phyloP scores from a whole-genome alignment of 768 basidiomycete genomes.

The Lactifluus volemus region DNA sequence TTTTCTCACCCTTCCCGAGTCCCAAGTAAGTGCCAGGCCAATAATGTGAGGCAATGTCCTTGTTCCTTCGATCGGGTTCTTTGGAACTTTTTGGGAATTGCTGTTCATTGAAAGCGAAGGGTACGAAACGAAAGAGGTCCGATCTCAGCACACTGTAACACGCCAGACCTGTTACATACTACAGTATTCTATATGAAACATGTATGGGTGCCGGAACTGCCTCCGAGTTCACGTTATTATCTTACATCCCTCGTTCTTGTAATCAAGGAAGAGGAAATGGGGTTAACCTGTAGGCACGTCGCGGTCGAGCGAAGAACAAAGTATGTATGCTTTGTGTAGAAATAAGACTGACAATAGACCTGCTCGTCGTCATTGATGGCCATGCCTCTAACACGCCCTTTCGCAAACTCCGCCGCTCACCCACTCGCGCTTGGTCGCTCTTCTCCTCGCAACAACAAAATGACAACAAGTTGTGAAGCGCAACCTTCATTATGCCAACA shows the following conservation, averaged over 20 bases:
- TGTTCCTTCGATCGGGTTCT: neutral
- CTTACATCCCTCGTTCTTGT: neutral
- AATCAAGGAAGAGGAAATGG: neutral
- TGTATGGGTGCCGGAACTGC: neutral
- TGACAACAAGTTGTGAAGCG: neutral
- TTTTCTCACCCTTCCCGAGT: neutral
- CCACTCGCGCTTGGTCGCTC: neutral
- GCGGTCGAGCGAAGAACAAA: slow-evolving; percentile 4
- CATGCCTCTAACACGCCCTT: slow-evolving; percentile 5
- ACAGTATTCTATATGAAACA: neutral
- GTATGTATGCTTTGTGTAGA: neutral
- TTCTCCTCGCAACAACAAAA: neutral
- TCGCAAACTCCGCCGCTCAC: neutral
- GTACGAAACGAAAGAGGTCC: neutral
- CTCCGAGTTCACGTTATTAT: neutral
- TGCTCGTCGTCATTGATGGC: neutral
- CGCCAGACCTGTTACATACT: neutral
- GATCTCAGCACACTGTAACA: neutral
- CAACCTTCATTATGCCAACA: slow-evolving; percentile 19
- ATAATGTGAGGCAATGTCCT: neutral
- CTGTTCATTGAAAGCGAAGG: neutral
- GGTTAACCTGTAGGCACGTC: neutral
- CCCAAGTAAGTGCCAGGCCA: neutral
- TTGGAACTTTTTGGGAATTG: neutral
- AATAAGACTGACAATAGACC: slow-evolving; percentile 2